A percentile compares a stretch with the other conserved stretches of the same genome.
Conservation (phyloP, 345 rosid genomes). For the Lumnitzera racemosa region DNA sequence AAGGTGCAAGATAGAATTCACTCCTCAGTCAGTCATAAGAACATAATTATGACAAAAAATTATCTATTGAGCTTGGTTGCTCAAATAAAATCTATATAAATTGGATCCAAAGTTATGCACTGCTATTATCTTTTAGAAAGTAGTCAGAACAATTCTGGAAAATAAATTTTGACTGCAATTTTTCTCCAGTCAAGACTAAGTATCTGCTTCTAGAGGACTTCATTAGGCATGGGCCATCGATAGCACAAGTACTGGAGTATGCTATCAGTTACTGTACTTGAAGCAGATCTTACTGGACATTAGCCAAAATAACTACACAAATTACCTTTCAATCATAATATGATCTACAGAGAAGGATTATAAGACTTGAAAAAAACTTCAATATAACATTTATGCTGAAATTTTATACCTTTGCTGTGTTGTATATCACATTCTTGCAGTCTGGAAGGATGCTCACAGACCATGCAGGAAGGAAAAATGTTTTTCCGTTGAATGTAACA, state of each 20-base stretch:
- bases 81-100: too few species aligned
- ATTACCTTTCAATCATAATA: not conserved
- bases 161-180: too few species aligned
- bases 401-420: constrained; percentile 47
- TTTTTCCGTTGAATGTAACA: constrained; percentile 38
- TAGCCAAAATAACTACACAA: constrained; percentile 1
- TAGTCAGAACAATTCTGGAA: too few species aligned
- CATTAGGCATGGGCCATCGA: not conserved
- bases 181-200: too few species aligned
- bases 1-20: not conserved
- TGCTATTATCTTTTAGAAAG: too few species aligned
- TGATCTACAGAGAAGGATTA: too few species aligned
- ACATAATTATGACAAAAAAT: too few species aligned
- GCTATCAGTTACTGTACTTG: not conserved
- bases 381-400: too few species aligned
- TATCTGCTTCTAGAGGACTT: too few species aligned
- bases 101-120: too few species aligned
- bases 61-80: too few species aligned
- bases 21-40: not conserved
- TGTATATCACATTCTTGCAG: constrained; percentile 46
- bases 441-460: constrained; percentile 72
- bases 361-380: too few species aligned
- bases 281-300: not conserved
- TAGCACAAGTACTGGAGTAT: not conserved
- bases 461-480: constrained; percentile 60